Base-by-base conservation (phyloP, 352 stramenopile genomes). In the Phytophthora quininea region DNA sequence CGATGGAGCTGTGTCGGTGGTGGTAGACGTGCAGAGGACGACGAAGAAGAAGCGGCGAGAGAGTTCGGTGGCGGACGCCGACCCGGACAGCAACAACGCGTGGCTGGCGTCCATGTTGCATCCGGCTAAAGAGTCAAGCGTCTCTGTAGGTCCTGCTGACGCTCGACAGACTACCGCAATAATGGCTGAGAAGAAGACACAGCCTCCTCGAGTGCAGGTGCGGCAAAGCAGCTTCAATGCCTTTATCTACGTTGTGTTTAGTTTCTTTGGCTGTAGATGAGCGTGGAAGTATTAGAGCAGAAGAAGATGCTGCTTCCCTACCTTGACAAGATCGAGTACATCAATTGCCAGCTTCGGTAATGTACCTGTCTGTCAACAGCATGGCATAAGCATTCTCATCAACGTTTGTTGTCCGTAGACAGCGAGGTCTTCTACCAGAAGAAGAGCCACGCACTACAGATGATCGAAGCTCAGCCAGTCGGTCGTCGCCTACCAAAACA, bases 271-370 rank as follows among this genome's bases (percentile, higher is more conserved):
- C 24, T 27, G 46, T 59, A 82, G 69, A 87, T 91, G 80, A 90
- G 74, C 33, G 76, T 88, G 12, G 69, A 87, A 45, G 66, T 54
- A 27, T 58, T 92, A 3, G 82, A 90, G 62, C 80, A 92, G 42
- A 95, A 94, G 72, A 92, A 91, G 46, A 88, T 88, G 80, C 55
- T 94, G 52, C 72, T 95, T 30, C 88, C 88, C 43, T 95, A 94
- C 50, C 63, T 95, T 31, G 82, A 95, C 62, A 90, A 93, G 71
- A 93, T 95, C 51, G 88, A 95, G 69, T 95, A 95, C 64, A 92
- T 95, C 58, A 93, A 93, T 67, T 83, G 77, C 46, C 84, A 95
- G 62, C 67, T 95, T 50, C 77, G 75, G 71, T 87, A 64, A 53
- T 24, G 19, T 24, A 24, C 19, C 19, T 24, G 19, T 24, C 19